phyloP scores from a whole-genome alignment of 2,329 filamentous ascomycete genomes.

The Talaromyces verruculosus region DNA sequence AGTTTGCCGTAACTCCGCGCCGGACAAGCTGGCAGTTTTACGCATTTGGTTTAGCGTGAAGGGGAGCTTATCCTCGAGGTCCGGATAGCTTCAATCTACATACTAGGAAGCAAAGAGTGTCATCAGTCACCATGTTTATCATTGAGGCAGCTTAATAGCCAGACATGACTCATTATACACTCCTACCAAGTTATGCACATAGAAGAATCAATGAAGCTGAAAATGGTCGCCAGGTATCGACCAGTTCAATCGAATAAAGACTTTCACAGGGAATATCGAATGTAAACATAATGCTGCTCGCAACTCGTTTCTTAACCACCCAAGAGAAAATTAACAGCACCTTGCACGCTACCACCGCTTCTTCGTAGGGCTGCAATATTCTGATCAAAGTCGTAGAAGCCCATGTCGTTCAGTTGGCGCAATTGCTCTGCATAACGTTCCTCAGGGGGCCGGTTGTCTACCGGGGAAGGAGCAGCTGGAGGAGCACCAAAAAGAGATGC shows the following conservation, averaged over 20 bases:
- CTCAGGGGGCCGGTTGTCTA: constrained; percentile 85
- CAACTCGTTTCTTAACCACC: constrained; percentile 27
- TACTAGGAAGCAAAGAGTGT: not conserved
- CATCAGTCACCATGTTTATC: not conserved
- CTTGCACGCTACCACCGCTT: constrained; percentile 90
- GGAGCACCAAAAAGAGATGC: constrained; percentile 54
- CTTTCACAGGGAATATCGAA: not conserved
- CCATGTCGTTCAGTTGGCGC: constrained; percentile 95
- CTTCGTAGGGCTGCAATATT: constrained; percentile 86
- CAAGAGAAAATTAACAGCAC: constrained; percentile 54
- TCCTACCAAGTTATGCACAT: constrained; percentile 12
- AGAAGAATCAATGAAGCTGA: constrained; percentile 9
- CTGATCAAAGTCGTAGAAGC: constrained; percentile 93
- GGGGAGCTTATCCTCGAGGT: not conserved
- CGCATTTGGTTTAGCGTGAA: not conserved
- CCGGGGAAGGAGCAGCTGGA: constrained; percentile 51
- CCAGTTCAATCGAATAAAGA: not conserved
- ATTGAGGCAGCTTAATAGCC: not conserved
- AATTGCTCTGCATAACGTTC: constrained; percentile 89
- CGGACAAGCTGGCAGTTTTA: constrained; percentile 1
- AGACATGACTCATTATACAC: constrained; percentile 14
- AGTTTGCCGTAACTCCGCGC: not conserved
- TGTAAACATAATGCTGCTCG: not conserved
- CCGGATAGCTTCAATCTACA: not conserved
- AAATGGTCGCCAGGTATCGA: not conserved